Percentiles rank a stretch among this genome's conserved stretches.
Evolutionary conservation across 441 rosid genomes (phyloP).

Genomic region (Mallotus japonicus): DNA sequence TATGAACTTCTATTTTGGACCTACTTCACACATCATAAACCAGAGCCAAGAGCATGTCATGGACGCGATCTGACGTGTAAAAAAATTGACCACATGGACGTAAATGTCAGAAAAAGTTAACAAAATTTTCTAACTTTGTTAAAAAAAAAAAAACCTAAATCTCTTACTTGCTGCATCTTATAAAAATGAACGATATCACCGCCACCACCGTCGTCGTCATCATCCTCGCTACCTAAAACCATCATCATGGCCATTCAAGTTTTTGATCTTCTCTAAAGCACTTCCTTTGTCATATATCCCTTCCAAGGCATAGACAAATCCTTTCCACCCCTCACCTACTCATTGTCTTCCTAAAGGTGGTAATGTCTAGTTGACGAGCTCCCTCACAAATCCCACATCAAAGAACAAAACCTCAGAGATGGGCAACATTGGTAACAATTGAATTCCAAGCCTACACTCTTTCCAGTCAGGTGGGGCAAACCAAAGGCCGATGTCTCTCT

Average conservation of each 20-base stretch:
- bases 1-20: no score
- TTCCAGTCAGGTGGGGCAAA: conserved; percentile 78
- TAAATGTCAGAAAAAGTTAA: no score
- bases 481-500: conserved; percentile 91
- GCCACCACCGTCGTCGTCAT: no score
- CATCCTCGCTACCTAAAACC: no score
- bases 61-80: no score
- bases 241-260: conserved; percentile 55
- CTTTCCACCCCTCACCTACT: conserved; percentile 95
- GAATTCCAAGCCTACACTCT: conserved; percentile 93
- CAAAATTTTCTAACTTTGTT: no score
- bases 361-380: conserved; percentile 82
- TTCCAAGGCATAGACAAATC: conserved; percentile 83
- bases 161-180: no score
- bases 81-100: no score
- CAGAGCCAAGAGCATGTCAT: no score
- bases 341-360: conserved; percentile 68
- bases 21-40: no score
- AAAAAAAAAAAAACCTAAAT: no score
- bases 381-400: conserved; percentile 48
- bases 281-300: conserved; percentile 56
- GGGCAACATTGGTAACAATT: conserved; percentile 71
- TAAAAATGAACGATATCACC: no score
- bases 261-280: conserved; percentile 58
- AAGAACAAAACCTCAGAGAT: conserved; percentile 74